Percentiles rank a stretch among this genome's conserved stretches.
These are phyloP conservation scores for Leptodontidium sp. DNA, from an alignment of 2,329 filamentous ascomycete genomes.

Conservation along the genomic window DNA sequence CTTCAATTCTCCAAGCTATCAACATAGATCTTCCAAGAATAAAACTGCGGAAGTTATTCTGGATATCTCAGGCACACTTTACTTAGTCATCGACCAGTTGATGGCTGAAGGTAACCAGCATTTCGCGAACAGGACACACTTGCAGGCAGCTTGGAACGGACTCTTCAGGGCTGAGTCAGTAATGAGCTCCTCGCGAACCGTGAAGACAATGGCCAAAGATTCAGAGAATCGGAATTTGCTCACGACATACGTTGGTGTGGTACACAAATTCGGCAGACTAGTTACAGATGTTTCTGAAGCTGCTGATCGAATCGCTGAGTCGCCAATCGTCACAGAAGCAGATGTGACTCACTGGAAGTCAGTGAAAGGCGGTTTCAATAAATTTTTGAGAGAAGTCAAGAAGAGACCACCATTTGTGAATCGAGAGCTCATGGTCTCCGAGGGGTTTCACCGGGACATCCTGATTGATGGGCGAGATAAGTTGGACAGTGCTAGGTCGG, in stretches of 20 bases:
- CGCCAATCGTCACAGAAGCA: not conserved
- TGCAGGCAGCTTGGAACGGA: constrained; percentile 4
- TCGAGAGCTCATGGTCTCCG: not conserved
- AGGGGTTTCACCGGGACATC: constrained; percentile 7
- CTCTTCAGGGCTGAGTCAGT: not conserved
- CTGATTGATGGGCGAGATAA: not conserved
- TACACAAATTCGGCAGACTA: not conserved
- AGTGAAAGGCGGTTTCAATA: not conserved
- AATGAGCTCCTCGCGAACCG: not conserved
- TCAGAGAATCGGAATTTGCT: not conserved
- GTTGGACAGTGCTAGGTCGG: not conserved
- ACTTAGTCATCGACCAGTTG: constrained; percentile 8
- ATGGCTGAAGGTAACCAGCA: constrained; percentile 20
- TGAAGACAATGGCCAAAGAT: not conserved
- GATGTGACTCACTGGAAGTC: not conserved
- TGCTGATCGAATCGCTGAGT: not conserved
- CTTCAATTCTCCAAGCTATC: not conserved
- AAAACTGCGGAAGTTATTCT: not conserved
- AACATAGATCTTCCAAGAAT: not conserved
- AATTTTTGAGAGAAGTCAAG: constrained; percentile 2
- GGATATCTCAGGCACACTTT: not conserved
- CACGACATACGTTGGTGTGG: not conserved
- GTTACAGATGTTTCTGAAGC: not conserved
- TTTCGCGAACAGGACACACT: not conserved
- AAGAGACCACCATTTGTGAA: not conserved